phyloP scores from a whole-genome alignment of 1,284 basidiomycete genomes.

The Fistulinella staudtii region DNA sequence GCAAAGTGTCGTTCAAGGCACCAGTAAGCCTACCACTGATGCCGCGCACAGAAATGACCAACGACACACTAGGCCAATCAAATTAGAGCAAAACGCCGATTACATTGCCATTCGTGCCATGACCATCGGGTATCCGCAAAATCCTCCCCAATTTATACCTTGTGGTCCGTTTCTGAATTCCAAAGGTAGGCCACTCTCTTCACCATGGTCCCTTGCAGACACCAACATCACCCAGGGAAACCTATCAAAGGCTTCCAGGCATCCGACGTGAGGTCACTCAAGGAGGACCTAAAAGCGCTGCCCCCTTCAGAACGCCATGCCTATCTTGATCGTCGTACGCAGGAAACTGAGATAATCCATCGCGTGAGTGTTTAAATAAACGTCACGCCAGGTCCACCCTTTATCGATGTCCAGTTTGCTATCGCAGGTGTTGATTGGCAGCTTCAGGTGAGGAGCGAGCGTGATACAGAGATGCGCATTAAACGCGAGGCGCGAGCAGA shows the following conservation, averaged over 20 bases:
- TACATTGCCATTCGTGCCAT: constrained; percentile 9
- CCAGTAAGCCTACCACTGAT: constrained; percentile 16
- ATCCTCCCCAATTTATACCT: constrained; percentile 24
- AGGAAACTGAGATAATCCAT: constrained; percentile 6
- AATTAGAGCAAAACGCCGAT: constrained; percentile 8
- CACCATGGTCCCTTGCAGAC: background rate
- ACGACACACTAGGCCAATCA: constrained; percentile 18
- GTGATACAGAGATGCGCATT: constrained; percentile 19
- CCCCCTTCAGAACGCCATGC: constrained; percentile 15
- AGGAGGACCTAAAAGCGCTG: constrained; percentile 12
- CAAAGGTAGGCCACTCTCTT: constrained; percentile 16
- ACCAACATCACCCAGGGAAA: constrained; percentile 17
- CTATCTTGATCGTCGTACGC: constrained; percentile 20
- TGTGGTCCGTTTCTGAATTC: constrained; percentile 25
- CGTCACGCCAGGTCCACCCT: background rate
- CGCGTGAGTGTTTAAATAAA: constrained; percentile 11
- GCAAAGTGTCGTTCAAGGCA: constrained; percentile 23
- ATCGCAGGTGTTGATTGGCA: constrained; percentile 26
- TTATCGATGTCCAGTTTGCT: constrained; percentile 24
- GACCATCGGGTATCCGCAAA: constrained; percentile 9
- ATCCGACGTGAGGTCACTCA: constrained; percentile 18
- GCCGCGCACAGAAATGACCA: background rate
- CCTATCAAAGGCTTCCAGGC: constrained; percentile 24
- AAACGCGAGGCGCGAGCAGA: constrained; percentile 27
- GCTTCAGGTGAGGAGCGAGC: constrained; percentile 13